A percentile compares a stretch with the other conserved stretches of the same genome.
phyloP scores from a whole-genome alignment of 441 rosid species.

The Populus tomentosa region DNA sequence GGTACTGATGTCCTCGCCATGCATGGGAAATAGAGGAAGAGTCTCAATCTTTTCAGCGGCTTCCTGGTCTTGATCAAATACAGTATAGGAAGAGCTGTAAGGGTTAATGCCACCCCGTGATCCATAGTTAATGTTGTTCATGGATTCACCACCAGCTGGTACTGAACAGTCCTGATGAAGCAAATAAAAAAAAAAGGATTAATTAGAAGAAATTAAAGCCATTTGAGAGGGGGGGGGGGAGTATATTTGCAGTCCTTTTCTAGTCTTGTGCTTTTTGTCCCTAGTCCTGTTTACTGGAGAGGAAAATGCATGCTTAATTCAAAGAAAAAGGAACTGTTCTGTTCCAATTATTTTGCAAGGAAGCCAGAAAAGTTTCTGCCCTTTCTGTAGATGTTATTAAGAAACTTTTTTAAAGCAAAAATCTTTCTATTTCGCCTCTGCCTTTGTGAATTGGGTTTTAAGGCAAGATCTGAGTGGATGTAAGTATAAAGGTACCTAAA shows the following conservation, averaged over 20 bases:
- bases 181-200: background rate
- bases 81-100: conserved; percentile 31
- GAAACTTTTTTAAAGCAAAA: background rate
- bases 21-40: conserved; percentile 86
- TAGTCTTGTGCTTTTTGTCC: background rate
- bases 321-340: background rate
- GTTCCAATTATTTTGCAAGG: background rate
- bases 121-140: conserved; percentile 31
- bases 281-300: background rate
- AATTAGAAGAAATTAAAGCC: background rate
- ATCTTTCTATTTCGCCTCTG: background rate
- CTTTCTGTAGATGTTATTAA: conserved; percentile 13
- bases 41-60: conserved; percentile 52
- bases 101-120: conserved; percentile 47
- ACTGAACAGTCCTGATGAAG: conserved; percentile 57
- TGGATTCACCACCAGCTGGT: conserved; percentile 38
- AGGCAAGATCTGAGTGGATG: background rate
- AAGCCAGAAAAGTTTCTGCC: conserved; percentile 11
- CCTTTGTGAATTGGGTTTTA: background rate
- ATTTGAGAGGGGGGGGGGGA: background rate
- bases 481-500: background rate
- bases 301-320: background rate
- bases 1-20: conserved; percentile 46
- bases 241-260: background rate
- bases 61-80: conserved; percentile 31